A percentile compares a stretch with the other conserved stretches of the same genome.
Conservation (phyloP, 2,329 filamentous ascomycete genomes). For the Xylaria sp. region DNA sequence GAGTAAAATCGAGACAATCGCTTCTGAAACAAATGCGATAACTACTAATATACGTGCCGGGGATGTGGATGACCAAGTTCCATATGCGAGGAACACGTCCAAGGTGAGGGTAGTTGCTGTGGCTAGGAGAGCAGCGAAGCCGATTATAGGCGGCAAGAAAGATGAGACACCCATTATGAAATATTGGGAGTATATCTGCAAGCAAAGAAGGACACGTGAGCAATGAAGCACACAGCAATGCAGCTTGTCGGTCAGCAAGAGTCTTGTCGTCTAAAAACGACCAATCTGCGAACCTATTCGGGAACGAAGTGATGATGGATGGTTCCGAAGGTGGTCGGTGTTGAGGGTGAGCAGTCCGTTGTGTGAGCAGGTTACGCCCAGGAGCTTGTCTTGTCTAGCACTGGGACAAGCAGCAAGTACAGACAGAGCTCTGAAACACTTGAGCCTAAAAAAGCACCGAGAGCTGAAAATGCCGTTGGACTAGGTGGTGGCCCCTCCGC, state of each 20-base stretch:
- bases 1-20: slow-evolving; percentile 51
- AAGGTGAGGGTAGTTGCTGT: slow-evolving; percentile 55
- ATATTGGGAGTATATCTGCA: slow-evolving; percentile 7
- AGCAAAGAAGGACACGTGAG: slow-evolving; percentile 7
- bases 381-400: slow-evolving; percentile 4
- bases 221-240: neutral
- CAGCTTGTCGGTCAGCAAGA: neutral
- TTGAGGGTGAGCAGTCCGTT: slow-evolving; percentile 4
- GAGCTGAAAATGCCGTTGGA: slow-evolving; percentile 4
- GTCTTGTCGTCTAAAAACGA: neutral
- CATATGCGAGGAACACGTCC: slow-evolving; percentile 54
- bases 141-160: slow-evolving; percentile 52
- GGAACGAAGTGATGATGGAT: neutral
- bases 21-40: slow-evolving; percentile 53
- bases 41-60: slow-evolving; percentile 52
- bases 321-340: neutral
- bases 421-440: slow-evolving; percentile 22
- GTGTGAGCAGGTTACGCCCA: slow-evolving; percentile 5
- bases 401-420: slow-evolving; percentile 4
- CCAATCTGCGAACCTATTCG: slow-evolving; percentile 5
- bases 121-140: slow-evolving; percentile 52
- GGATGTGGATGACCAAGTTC: slow-evolving; percentile 46
- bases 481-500: slow-evolving; percentile 10
- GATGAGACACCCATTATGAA: neutral
- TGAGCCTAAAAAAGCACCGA: slow-evolving; percentile 27